These are phyloP conservation scores for Exophiala sp. DNA, from an alignment of 2,329 filamentous ascomycete genomes.

Conservation along the genomic window DNA sequence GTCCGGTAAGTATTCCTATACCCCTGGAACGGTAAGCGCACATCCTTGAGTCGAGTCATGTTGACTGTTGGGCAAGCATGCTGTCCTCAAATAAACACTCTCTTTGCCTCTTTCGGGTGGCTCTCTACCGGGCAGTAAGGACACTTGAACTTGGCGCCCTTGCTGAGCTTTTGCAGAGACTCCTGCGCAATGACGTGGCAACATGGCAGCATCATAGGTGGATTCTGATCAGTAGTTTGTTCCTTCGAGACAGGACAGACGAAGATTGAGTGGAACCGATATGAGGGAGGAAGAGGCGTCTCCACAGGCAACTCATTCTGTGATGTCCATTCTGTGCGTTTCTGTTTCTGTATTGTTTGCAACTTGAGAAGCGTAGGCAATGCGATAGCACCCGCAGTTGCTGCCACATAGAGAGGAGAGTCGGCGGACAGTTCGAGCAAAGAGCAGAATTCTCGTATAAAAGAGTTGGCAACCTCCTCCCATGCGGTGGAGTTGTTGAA, in stretches of 20 bases:
- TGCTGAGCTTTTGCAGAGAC: constrained; percentile 70
- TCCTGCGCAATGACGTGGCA: constrained; percentile 90
- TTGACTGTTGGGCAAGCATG: neutral
- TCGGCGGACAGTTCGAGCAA: constrained; percentile 83
- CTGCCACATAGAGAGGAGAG: constrained; percentile 86
- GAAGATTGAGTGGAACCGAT: constrained; percentile 88
- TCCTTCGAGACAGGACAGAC: constrained; percentile 97
- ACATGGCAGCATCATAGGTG: constrained; percentile 93
- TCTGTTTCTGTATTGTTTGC: constrained; percentile 77
- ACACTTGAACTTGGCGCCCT: constrained; percentile 81
- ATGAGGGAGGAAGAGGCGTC: constrained; percentile 58
- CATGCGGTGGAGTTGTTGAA: constrained; percentile 74
- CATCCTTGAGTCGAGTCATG: no score
- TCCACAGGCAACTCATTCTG: constrained; percentile 80
- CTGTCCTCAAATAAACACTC: constrained; percentile 57
- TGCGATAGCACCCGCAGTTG: constrained; percentile 86
- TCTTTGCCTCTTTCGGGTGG: constrained; percentile 65
- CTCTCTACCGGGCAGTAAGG: constrained; percentile 91
- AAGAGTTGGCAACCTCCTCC: constrained; percentile 76
- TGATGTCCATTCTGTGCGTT: constrained; percentile 91
- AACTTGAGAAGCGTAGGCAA: constrained; percentile 84
- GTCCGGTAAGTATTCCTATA: no score
- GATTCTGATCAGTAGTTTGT: constrained; percentile 86
- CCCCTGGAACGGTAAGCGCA: no score
- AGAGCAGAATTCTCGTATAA: constrained; percentile 91